Conservation (phyloP, 2,329 filamentous ascomycete genomes). For the Leptodontidium sp. region DNA sequence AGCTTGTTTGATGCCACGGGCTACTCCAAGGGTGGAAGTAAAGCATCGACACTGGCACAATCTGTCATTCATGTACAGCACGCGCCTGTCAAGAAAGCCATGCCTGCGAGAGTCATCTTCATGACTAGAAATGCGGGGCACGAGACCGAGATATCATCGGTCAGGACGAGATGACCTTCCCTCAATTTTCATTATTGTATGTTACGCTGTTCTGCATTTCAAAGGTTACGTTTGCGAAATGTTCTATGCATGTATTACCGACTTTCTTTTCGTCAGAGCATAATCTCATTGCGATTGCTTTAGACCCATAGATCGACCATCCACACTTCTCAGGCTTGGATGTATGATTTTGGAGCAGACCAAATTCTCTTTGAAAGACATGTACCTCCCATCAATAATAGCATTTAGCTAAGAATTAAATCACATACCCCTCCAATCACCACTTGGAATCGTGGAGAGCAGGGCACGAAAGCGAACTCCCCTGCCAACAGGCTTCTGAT, state of each 20-base stretch:
- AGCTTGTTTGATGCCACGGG: conserved; percentile 31
- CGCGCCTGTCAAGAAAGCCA: conserved; percentile 25
- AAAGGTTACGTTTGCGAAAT: background rate
- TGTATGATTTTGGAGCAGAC: background rate
- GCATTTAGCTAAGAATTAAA: no score
- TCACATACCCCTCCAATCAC: no score
- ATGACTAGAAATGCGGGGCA: conserved; percentile 15
- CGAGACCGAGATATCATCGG: conserved; percentile 10
- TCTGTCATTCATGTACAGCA: conserved; percentile 10
- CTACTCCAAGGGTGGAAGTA: conserved; percentile 20
- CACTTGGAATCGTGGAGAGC: no score
- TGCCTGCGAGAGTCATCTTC: conserved; percentile 27
- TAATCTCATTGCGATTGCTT: background rate
- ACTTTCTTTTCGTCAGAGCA: background rate
- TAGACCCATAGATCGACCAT: background rate
- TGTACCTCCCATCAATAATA: no score
- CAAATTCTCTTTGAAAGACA: no score
- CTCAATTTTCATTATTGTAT: background rate
- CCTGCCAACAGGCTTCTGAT: no score
- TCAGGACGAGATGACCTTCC: background rate
- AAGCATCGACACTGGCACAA: conserved; percentile 29
- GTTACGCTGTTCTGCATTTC: background rate
- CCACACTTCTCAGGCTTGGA: background rate
- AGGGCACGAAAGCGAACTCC: no score
- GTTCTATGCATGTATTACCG: background rate